phyloP scores from a whole-genome alignment of 805 yeast species.

The Candida palmyrensis region DNA sequence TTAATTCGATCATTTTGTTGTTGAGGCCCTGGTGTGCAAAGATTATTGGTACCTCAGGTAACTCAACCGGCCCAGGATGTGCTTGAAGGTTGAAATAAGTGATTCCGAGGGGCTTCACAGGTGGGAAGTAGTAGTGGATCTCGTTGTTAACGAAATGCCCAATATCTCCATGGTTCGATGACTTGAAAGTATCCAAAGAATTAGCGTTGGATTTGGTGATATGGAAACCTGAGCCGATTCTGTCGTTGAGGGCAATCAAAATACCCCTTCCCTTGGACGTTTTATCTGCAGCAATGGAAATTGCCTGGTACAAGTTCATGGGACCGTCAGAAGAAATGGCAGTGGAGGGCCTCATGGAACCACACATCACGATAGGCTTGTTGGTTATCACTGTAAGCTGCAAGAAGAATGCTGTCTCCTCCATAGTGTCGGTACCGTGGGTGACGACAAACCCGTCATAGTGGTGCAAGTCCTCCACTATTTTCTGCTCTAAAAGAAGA shows the following conservation, averaged over 20 bases:
- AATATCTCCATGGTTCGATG: constrained; percentile 63
- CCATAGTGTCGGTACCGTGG: constrained; percentile 69
- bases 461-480: constrained; percentile 37
- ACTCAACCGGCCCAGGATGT: constrained; percentile 14
- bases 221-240: constrained; percentile 65
- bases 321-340: constrained; percentile 70
- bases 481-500: constrained; percentile 40
- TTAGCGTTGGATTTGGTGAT: constrained; percentile 69
- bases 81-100: constrained; percentile 33
- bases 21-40: constrained; percentile 61
- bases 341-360: constrained; percentile 72
- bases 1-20: constrained; percentile 41
- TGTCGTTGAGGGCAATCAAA: constrained; percentile 61
- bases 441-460: constrained; percentile 61
- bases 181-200: constrained; percentile 63
- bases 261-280: constrained; percentile 55
- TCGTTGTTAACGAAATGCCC: constrained; percentile 67
- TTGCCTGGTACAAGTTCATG: constrained; percentile 67
- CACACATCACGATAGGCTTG: constrained; percentile 63
- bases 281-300: constrained; percentile 52
- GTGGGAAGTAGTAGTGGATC: constrained; percentile 60
- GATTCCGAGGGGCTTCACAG: constrained; percentile 51
- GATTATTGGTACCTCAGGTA: constrained; percentile 49
- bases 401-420: constrained; percentile 62
- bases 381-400: constrained; percentile 40